Evolutionary conservation across 495 filamentous ascomycete genomes (phyloP), one percentile per base, ranked within the genome.

Genomic region (Annulohypoxylon nitens): DNA sequence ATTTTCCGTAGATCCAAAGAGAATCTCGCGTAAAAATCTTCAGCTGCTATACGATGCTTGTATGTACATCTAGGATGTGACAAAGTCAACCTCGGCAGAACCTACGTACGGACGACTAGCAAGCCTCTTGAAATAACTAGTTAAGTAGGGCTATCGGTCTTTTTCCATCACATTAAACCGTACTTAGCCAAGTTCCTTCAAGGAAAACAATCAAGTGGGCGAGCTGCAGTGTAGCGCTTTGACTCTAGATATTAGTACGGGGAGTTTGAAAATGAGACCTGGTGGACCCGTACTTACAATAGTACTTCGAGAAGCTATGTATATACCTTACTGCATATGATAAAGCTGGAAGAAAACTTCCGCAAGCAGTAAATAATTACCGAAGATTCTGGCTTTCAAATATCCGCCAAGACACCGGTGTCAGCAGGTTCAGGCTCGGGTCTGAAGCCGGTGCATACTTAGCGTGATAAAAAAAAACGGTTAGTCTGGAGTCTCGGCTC

Each of bases 301-400:
- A 34, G 25, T 30, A 30, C 30, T 30, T 30, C 5, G 5, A 47
- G 55, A 61, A 53, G 18, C 23, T 55, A 66, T 33, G 23, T 23
- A 23, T 23, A 23, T 23, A 23, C 45, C 30, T 34, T 39, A 58
- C 23, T 61, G 30, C 30, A 30, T 30, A 18, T 26, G 45, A 5
- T 18, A 55, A 63, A 25, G 33, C 33, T 64, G 43, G 59, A 30
- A 6, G 10, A 54, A 58, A 4, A 34, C 43, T 69, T 74, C 71
- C 70, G 30, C 26, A 69, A 73, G 37, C 37, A 58, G 65, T 64
- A 73, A 73, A 69, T 59, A 70, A 74, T 74, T 45, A 65, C 71
- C 66, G 71, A 63, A 4, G 12, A n/a, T 7, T 41, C 33, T 48
- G 20, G 20, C 7, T 36, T 59, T n/a, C 4, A 10, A 43, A 12